phyloP scores from a whole-genome alignment of 1,284 basidiomycete species.

The Trametes hirsuta region DNA sequence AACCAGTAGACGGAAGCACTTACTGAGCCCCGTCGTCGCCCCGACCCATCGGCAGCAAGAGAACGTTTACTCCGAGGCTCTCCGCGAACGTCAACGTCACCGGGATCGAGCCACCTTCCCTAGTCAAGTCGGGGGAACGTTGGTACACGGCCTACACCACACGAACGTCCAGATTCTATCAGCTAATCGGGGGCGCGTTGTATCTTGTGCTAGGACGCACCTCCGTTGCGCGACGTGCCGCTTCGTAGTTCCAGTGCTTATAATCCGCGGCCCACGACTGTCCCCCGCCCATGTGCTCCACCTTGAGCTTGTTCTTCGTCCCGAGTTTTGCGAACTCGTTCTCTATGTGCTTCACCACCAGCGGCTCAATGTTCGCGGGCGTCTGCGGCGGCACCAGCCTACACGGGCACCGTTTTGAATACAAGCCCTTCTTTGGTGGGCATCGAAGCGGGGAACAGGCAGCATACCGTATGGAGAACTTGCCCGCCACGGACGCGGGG shows the following conservation, averaged over 20 bases:
- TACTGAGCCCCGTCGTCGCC: slow-evolving; percentile 94
- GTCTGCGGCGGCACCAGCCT: slow-evolving; percentile 90
- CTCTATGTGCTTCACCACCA: slow-evolving; percentile 75
- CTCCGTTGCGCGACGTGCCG: slow-evolving; percentile 84
- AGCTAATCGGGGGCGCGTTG: neutral
- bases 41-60: slow-evolving; percentile 91
- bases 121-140: slow-evolving; percentile 24
- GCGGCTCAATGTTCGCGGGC: slow-evolving; percentile 71
- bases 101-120: slow-evolving; percentile 94
- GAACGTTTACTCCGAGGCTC: slow-evolving; percentile 78
- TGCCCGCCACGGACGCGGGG: slow-evolving; percentile 87
- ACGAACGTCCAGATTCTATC: neutral
- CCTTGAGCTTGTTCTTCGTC: slow-evolving; percentile 76
- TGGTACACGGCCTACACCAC: slow-evolving; percentile 29
- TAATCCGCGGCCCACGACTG: slow-evolving; percentile 87
- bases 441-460: neutral
- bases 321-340: slow-evolving; percentile 84
- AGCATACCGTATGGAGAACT: slow-evolving; percentile 89
- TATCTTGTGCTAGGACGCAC: slow-evolving; percentile 35
- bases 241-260: slow-evolving; percentile 95
- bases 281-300: slow-evolving; percentile 80
- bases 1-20: slow-evolving; percentile 34
- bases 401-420: neutral
- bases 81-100: slow-evolving; percentile 97
- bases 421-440: too few relatives aligned